Conservation (phyloP, 768 basidiomycete species). For the Boletus edulis region DNA sequence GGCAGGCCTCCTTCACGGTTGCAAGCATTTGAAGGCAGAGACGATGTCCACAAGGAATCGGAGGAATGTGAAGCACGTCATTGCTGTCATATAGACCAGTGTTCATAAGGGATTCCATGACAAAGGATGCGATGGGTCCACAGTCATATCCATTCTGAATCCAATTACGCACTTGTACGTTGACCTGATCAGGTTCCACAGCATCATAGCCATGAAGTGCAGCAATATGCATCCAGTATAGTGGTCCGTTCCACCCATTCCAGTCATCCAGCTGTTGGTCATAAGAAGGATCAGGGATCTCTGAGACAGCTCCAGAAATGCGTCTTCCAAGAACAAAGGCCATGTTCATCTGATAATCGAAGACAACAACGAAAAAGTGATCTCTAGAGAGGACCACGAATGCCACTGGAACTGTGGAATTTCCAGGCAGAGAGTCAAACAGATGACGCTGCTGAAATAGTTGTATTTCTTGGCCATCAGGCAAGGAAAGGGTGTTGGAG, state of each 20-base stretch:
- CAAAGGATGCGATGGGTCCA: slow-evolving; percentile 2
- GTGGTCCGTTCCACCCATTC: background rate
- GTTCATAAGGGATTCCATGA: slow-evolving; percentile 5
- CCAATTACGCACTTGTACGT: background rate
- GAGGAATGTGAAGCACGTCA: background rate
- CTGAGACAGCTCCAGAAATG: background rate
- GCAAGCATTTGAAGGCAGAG: background rate
- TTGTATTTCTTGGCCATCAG: too few relatives aligned
- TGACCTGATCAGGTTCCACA: background rate
- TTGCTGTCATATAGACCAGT: background rate
- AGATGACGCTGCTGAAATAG: too few relatives aligned
- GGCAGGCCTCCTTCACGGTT: background rate
- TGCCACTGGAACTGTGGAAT: background rate
- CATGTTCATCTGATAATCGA: background rate
- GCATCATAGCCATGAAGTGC: background rate
- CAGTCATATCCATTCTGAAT: background rate
- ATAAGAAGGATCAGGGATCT: background rate
- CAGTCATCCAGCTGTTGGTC: background rate
- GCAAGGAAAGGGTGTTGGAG: too few relatives aligned
- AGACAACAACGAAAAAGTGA: background rate
- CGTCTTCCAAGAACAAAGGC: too few relatives aligned
- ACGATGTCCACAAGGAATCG: background rate
- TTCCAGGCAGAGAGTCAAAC: too few relatives aligned
- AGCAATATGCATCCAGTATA: background rate
- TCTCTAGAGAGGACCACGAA: background rate